Evolutionary conservation across 371 early-diverging fungal genomes (phyloP).

Genomic region (Parasitella parasitica): DNA sequence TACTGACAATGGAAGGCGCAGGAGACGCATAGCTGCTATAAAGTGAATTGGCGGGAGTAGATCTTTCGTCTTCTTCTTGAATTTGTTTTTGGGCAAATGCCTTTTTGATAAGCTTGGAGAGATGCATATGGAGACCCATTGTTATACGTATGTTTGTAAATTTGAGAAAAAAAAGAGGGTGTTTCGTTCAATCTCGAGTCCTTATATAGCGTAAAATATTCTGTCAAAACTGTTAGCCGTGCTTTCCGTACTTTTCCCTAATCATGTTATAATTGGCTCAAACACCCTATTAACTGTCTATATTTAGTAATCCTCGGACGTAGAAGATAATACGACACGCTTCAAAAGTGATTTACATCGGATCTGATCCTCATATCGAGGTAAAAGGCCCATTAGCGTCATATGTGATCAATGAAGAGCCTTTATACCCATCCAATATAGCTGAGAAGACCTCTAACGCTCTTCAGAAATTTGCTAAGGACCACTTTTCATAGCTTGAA

Average conservation of each 20-base stretch:
- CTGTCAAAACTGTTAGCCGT: conserved; percentile 21
- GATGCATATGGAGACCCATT: conserved; percentile 16
- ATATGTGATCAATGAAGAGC: too few species aligned
- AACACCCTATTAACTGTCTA: background rate
- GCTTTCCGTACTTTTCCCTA: conserved; percentile 8
- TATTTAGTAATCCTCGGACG: conserved; percentile 11
- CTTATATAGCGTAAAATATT: background rate
- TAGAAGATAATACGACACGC: too few species aligned
- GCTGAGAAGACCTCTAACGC: too few species aligned
- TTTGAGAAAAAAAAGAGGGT: background rate
- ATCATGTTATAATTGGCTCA: conserved; percentile 2
- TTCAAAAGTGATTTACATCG: too few species aligned
- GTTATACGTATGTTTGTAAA: background rate
- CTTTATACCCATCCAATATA: too few species aligned
- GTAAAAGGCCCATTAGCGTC: too few species aligned
- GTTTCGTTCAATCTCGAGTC: background rate
- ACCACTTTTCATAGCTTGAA: too few species aligned
- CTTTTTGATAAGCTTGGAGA: conserved; percentile 24
- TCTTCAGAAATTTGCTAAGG: too few species aligned
- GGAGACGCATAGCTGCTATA: conserved; percentile 10
- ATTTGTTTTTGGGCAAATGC: conserved; percentile 14
- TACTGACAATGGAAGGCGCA: background rate
- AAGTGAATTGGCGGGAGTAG: background rate
- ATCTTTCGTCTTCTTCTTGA: background rate
- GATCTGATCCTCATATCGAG: background rate